Conservation (phyloP, 2,329 filamentous ascomycete genomes). For the Bipolaris cookei region DNA sequence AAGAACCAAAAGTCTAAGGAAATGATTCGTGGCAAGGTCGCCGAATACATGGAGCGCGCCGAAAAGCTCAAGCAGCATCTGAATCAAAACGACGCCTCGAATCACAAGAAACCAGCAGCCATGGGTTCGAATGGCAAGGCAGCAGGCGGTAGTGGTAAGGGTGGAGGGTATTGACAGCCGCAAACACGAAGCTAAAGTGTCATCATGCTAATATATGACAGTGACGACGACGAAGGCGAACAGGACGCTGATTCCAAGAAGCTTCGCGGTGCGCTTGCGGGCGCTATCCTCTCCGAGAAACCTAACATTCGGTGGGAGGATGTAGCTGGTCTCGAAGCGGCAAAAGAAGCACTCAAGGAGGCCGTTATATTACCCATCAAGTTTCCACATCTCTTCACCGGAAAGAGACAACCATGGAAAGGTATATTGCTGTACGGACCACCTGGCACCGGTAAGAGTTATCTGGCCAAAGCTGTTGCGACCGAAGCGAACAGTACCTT, state of each 20-base stretch:
- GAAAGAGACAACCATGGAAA: slow-evolving; percentile 97
- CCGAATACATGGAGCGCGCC: slow-evolving; percentile 97
- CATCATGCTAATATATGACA: slow-evolving; percentile 42
- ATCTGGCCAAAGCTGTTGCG: slow-evolving; percentile 94
- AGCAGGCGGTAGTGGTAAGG: slow-evolving; percentile 67
- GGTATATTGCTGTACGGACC: slow-evolving; percentile 95
- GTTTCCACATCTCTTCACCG: slow-evolving; percentile 94
- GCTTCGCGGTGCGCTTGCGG: slow-evolving; percentile 84
- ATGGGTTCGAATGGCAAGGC: slow-evolving; percentile 75
- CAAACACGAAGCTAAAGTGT: neutral
- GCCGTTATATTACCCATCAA: slow-evolving; percentile 98
- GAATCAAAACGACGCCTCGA: slow-evolving; percentile 70
- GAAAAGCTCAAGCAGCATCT: slow-evolving; percentile 97
- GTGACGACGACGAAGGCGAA: slow-evolving; percentile 67
- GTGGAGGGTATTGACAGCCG: slow-evolving; percentile 52
- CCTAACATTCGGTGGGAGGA: slow-evolving; percentile 98
- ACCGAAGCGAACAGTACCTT: slow-evolving; percentile 99
- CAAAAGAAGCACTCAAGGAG: slow-evolving; percentile 97
- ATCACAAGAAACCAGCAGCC: slow-evolving; percentile 72
- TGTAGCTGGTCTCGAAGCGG: slow-evolving; percentile 89
- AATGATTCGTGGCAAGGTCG: slow-evolving; percentile 94
- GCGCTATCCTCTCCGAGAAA: slow-evolving; percentile 92
- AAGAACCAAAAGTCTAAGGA: slow-evolving; percentile 98
- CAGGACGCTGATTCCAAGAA: slow-evolving; percentile 94
- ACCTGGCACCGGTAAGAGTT: slow-evolving; percentile 96